Conservation (phyloP, 2,329 filamentous ascomycete species). For the Ophiostoma pallidulum region DNA sequence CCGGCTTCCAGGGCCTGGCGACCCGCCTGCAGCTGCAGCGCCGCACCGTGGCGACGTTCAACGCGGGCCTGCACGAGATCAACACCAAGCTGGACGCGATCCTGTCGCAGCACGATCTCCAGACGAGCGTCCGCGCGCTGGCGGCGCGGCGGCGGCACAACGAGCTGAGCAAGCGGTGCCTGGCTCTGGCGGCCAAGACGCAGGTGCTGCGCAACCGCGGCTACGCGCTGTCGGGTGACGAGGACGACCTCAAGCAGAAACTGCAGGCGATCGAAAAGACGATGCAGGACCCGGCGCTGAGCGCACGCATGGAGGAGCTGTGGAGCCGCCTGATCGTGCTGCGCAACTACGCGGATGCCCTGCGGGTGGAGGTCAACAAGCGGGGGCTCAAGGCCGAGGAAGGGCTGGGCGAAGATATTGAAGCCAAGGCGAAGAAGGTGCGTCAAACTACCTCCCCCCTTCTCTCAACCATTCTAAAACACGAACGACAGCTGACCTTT, state of each 20-base stretch:
- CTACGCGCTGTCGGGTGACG: conserved; percentile 68
- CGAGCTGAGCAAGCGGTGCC: conserved; percentile 60
- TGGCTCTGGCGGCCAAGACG: conserved; percentile 67
- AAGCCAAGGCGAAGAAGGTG: conserved; percentile 67
- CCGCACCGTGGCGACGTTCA: conserved; percentile 58
- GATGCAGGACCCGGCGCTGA: conserved; percentile 64
- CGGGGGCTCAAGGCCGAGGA: conserved; percentile 47
- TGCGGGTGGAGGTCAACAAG: conserved; percentile 67
- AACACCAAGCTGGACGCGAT: conserved; percentile 64
- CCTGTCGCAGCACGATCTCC: conserved; percentile 66
- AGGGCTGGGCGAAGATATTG: conserved; percentile 58
- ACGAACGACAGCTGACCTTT: neutral
- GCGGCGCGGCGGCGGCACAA: conserved; percentile 65
- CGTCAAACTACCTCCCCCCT: too few relatives aligned
- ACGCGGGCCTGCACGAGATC: conserved; percentile 66
- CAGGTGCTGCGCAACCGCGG: conserved; percentile 74
- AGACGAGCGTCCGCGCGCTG: conserved; percentile 62
- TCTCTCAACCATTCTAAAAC: too few relatives aligned
- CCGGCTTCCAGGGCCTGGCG: conserved; percentile 63
- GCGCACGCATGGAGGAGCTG: conserved; percentile 70
- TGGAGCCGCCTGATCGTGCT: conserved; percentile 74
- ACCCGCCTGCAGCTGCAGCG: conserved; percentile 65
- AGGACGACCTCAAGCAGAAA: conserved; percentile 68
- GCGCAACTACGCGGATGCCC: conserved; percentile 59
- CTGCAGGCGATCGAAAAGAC: conserved; percentile 58